Percentiles rank a stretch among this genome's conserved stretches.
phyloP scores from a whole-genome alignment of 2,329 filamentous ascomycete species.

The Neofusicoccum sp. region DNA sequence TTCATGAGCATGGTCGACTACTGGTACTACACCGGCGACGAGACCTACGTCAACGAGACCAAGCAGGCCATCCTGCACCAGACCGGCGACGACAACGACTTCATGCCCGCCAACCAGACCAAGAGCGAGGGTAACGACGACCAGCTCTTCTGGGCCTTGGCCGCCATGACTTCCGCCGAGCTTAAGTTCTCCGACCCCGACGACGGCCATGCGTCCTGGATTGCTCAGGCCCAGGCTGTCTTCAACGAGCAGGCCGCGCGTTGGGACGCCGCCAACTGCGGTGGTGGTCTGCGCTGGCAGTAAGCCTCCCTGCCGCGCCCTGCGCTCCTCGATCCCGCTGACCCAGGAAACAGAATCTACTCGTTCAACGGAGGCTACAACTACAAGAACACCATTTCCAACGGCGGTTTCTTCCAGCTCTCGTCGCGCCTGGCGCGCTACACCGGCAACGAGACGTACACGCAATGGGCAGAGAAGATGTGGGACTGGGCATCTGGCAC shows the following conservation, averaged over 20 bases:
- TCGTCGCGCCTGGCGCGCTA: constrained; percentile 43
- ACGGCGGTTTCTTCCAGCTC: constrained; percentile 56
- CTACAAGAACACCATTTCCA: constrained; percentile 57
- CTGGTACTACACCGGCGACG: constrained; percentile 28
- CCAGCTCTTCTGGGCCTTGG: constrained; percentile 82
- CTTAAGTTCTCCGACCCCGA: constrained; percentile 72
- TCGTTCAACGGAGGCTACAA: constrained; percentile 54
- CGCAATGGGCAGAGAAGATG: constrained; percentile 60
- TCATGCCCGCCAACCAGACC: constrained; percentile 43
- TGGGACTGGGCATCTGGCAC: constrained; percentile 46
- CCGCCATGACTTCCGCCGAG: constrained; percentile 78
- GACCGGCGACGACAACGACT: constrained; percentile 40
- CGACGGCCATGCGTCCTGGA: constrained; percentile 34
- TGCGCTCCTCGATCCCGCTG: neutral
- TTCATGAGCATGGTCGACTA: constrained; percentile 25
- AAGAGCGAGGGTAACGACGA: constrained; percentile 52
- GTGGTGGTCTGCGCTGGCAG: constrained; percentile 36
- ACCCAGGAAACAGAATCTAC: constrained; percentile 31
- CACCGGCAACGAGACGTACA: constrained; percentile 55
- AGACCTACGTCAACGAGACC: constrained; percentile 24
- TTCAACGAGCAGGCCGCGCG: constrained; percentile 42
- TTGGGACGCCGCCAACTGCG: constrained; percentile 42
- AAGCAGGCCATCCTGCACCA: constrained; percentile 26
- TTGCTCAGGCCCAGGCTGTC: constrained; percentile 37
- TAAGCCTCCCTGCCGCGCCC: neutral